A percentile compares a stretch with the other conserved stretches of the same genome.
These are phyloP conservation scores for Hypoxylon fragiforme DNA, from an alignment of 495 filamentous ascomycete species.

Conservation along the genomic window DNA sequence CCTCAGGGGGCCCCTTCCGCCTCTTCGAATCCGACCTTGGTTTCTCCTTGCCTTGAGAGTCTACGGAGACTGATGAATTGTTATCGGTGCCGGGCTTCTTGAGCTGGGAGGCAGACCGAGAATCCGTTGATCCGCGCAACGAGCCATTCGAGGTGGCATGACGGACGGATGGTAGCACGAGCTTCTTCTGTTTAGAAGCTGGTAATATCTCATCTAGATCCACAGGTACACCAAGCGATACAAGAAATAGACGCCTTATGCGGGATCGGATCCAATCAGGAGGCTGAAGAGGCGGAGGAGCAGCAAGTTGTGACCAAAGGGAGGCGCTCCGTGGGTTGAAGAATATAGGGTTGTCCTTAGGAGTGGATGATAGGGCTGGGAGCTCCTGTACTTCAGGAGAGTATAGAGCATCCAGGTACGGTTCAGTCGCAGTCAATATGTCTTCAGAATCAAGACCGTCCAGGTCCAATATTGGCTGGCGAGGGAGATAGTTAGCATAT, in stretches of 20 bases:
- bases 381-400: slow-evolving; percentile 54
- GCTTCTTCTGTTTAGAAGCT: slow-evolving; percentile 95
- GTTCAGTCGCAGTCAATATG: slow-evolving; percentile 53
- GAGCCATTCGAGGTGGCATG: slow-evolving; percentile 58
- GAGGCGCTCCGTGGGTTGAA: slow-evolving; percentile 75
- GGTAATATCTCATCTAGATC: slow-evolving; percentile 97
- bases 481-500: slow-evolving; percentile 38
- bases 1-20: slow-evolving; percentile 61
- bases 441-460: slow-evolving; percentile 59
- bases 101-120: slow-evolving; percentile 53
- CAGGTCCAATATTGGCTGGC: slow-evolving; percentile 73
- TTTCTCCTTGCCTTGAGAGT: slow-evolving; percentile 54
- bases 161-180: slow-evolving; percentile 85
- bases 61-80: slow-evolving; percentile 58
- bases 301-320: slow-evolving; percentile 94
- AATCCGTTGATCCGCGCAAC: slow-evolving; percentile 52
- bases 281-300: slow-evolving; percentile 90
- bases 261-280: slow-evolving; percentile 98
- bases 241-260: slow-evolving; percentile 93
- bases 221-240: slow-evolving; percentile 92
- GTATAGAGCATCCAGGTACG: slow-evolving; percentile 61
- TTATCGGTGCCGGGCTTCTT: slow-evolving; percentile 54
- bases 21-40: slow-evolving; percentile 45
- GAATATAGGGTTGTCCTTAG: slow-evolving; percentile 62
- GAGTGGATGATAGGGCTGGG: slow-evolving; percentile 52